These are phyloP conservation scores for Golubevia pallescens DNA, from an alignment of 1,284 basidiomycete species.

Conservation along the genomic window DNA sequence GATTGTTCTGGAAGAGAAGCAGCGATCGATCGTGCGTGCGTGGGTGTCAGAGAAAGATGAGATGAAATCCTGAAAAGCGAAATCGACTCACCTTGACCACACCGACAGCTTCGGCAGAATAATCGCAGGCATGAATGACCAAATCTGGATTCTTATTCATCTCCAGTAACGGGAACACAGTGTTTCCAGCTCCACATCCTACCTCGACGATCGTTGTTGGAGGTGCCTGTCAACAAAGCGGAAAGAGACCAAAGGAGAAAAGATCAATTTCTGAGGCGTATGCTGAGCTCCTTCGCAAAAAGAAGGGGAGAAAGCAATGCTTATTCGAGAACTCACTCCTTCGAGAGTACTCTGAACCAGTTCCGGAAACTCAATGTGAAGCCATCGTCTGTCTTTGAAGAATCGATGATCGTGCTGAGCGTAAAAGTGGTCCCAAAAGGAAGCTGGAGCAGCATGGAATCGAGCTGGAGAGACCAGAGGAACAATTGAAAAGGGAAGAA, in stretches of 20 bases:
- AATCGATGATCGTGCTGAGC: conserved; percentile 51
- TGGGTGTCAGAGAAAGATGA: too few species aligned
- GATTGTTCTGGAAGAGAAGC: not conserved
- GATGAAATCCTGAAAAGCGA: too few species aligned
- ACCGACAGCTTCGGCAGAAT: conserved; percentile 84
- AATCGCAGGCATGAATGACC: conserved; percentile 82
- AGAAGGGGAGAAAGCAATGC: not conserved
- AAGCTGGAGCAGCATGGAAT: conserved; percentile 38
- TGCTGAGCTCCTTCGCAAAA: not conserved
- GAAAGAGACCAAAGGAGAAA: not conserved
- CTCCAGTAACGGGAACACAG: conserved; percentile 84
- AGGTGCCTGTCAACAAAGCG: not conserved
- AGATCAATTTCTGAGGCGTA: not conserved
- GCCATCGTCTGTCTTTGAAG: conserved; percentile 61
- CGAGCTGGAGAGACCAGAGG: conserved; percentile 15
- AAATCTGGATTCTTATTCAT: conserved; percentile 83
- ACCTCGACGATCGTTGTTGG: conserved; percentile 47
- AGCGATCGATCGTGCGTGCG: too few species aligned
- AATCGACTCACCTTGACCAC: conserved; percentile 76
- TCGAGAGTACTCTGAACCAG: conserved; percentile 34
- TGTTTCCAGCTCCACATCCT: conserved; percentile 75
- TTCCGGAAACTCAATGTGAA: conserved; percentile 59
- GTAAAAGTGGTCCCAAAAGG: conserved; percentile 58
- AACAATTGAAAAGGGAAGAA: too few species aligned
- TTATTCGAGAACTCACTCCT: conserved; percentile 24